Evolutionary conservation across 1,284 basidiomycete genomes (phyloP).

Genomic region (Termitomyces sp.): DNA sequence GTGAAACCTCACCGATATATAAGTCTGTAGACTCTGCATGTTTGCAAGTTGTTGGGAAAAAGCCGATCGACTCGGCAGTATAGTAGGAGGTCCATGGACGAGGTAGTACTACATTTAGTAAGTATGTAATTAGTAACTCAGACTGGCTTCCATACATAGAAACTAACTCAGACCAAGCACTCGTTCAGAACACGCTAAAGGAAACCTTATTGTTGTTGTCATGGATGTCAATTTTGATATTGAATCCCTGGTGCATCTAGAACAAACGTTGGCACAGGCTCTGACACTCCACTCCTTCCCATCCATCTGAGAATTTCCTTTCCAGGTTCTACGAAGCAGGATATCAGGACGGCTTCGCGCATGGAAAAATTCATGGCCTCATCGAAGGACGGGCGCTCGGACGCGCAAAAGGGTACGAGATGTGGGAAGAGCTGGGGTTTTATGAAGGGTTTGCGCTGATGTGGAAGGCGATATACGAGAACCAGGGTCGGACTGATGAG

Average conservation of each 20-base stretch:
- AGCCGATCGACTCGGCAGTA: no score
- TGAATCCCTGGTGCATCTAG: slow-evolving; percentile 63
- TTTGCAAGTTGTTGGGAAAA: no score
- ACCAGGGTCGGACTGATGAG: slow-evolving; percentile 43
- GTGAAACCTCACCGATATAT: no score
- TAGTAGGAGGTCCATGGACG: no score
- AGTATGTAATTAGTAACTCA: no score
- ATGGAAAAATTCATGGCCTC: slow-evolving; percentile 85
- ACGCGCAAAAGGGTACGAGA: slow-evolving; percentile 86
- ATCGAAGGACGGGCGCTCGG: slow-evolving; percentile 93
- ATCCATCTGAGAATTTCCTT: slow-evolving; percentile 10
- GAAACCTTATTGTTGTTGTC: not conserved
- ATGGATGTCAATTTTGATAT: slow-evolving; percentile 51
- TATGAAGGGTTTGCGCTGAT: slow-evolving; percentile 81
- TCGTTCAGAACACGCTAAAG: no score
- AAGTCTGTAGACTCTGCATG: no score
- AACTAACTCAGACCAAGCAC: no score
- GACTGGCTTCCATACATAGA: no score
- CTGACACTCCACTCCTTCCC: slow-evolving; percentile 4
- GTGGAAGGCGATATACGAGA: slow-evolving; percentile 53
- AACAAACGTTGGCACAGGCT: slow-evolving; percentile 54
- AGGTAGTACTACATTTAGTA: no score
- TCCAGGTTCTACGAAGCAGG: slow-evolving; percentile 78
- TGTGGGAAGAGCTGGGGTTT: slow-evolving; percentile 96
- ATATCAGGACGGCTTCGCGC: slow-evolving; percentile 71